Percentiles rank a stretch among this genome's conserved stretches.
phyloP scores from a whole-genome alignment of 1,284 basidiomycete species.

The Papiliotrema fonsecae region DNA sequence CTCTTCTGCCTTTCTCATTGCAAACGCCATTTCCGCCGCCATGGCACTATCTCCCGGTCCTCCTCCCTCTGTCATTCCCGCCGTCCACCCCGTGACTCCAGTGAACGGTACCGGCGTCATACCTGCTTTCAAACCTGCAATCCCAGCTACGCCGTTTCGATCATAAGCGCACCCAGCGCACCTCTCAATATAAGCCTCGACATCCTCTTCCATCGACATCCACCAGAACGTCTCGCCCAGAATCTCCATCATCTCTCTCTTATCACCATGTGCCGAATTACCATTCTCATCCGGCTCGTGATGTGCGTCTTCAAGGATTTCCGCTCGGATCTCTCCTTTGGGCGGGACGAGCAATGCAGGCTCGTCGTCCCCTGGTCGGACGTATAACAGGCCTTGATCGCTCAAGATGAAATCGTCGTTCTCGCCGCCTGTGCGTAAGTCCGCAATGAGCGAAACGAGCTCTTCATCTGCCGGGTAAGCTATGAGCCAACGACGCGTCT shows the following conservation, averaged over 20 bases:
- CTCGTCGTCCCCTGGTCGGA: conserved; percentile 16
- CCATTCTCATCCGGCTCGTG: conserved; percentile 1
- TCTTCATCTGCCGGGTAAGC: conserved; percentile 30
- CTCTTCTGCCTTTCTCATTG: conserved; percentile 27
- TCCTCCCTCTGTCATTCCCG: conserved; percentile 3
- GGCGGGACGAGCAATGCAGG: conserved; percentile 33
- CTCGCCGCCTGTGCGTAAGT: conserved; percentile 12
- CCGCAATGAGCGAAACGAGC: conserved; percentile 23
- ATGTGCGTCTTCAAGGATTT: conserved; percentile 30
- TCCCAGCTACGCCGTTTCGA: conserved; percentile 10
- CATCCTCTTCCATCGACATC: conserved; percentile 24
- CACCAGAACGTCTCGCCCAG: conserved; percentile 33
- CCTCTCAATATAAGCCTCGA: conserved; percentile 9
- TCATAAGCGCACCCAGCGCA: conserved; percentile 17
- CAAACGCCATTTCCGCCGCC: conserved; percentile 34
- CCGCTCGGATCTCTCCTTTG: conserved; percentile 22
- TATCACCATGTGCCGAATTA: conserved; percentile 12
- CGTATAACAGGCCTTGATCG: conserved; percentile 33
- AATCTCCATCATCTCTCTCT: conserved; percentile 15
- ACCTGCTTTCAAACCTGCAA: conserved; percentile 4
- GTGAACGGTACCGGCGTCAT: conserved; percentile 17
- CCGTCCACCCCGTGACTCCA: conserved; percentile 16
- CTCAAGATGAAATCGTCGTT: conserved; percentile 33
- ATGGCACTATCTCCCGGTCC: conserved; percentile 20
- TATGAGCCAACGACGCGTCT: conserved; percentile 29